Evolutionary conservation across 176 grass and related monocot species (phyloP).

Genomic region (Rhynchospora breviuscula): DNA sequence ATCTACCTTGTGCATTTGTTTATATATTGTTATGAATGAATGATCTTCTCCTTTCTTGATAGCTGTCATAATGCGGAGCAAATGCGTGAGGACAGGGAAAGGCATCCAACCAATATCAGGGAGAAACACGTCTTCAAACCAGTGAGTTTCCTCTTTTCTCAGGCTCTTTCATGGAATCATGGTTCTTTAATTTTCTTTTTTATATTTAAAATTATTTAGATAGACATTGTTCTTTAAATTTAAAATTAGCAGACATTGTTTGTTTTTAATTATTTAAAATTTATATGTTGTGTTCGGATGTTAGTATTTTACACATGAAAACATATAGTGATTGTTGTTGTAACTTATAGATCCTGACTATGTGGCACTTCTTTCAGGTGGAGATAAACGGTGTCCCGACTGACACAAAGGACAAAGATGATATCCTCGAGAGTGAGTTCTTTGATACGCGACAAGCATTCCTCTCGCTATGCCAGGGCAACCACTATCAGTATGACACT

Average conservation of each 20-base stretch:
- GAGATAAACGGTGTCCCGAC: slow-evolving; percentile 57
- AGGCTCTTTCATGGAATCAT: neutral
- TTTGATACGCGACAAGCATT: slow-evolving; percentile 98
- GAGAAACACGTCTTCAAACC: slow-evolving; percentile 77
- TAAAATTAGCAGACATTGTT: neutral
- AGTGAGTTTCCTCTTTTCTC: slow-evolving; percentile 37
- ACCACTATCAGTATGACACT: slow-evolving; percentile 99
- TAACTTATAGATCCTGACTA: neutral
- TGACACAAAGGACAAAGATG: slow-evolving; percentile 94
- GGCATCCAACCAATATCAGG: slow-evolving; percentile 63
- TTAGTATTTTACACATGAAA: neutral
- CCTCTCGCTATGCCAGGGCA: slow-evolving; percentile 97
- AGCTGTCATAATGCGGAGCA: slow-evolving; percentile 78
- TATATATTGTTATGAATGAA: neutral
- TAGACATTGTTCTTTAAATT: no score
- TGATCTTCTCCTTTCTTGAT: slow-evolving; percentile 18
- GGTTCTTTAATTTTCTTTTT: no score
- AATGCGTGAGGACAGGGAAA: slow-evolving; percentile 74
- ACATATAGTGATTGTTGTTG: neutral
- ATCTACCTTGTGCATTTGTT: slow-evolving; percentile 7
- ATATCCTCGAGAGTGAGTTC: slow-evolving; percentile 98
- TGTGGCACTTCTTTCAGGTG: slow-evolving; percentile 37
- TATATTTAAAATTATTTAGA: no score
- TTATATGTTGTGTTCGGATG: neutral
- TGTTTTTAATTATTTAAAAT: neutral